Conservation (phyloP, 2,329 filamentous ascomycete genomes). For the Pochonia chlamydosporia region DNA sequence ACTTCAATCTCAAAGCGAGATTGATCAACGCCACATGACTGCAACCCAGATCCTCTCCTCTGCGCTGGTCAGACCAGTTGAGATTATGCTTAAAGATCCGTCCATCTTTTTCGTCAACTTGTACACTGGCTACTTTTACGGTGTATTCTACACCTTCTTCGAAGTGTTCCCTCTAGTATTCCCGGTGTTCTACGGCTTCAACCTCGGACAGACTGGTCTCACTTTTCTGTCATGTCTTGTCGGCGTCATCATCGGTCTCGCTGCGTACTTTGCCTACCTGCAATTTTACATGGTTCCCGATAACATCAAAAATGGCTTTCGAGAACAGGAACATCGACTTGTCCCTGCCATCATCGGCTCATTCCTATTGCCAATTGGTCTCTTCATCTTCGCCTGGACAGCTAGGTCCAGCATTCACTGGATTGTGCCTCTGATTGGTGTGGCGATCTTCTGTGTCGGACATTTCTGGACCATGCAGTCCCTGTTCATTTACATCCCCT, state of each 20-base stretch:
- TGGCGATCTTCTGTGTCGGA: neutral
- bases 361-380: conserved; percentile 16
- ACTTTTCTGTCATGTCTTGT: neutral
- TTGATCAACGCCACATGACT: no score
- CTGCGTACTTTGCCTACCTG: neutral
- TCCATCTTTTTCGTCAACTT: conserved; percentile 27
- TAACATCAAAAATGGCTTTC: neutral
- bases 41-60: no score
- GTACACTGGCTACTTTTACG: conserved; percentile 36
- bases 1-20: no score
- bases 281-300: no score
- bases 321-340: neutral
- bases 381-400: conserved; percentile 36
- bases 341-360: neutral
- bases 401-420: conserved; percentile 34
- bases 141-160: conserved; percentile 46
- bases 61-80: no score
- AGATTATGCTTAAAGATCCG: conserved; percentile 28
- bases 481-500: neutral
- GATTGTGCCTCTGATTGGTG: neutral
- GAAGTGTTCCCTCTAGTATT: conserved; percentile 57
- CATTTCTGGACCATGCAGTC: neutral
- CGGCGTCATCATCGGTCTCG: neutral
- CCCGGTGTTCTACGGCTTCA: neutral
- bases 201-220: neutral